These are phyloP conservation scores for Climacium dendroides DNA, from an alignment of 225 moss, liverwort and hornwort genomes.

Conservation along the genomic window DNA sequence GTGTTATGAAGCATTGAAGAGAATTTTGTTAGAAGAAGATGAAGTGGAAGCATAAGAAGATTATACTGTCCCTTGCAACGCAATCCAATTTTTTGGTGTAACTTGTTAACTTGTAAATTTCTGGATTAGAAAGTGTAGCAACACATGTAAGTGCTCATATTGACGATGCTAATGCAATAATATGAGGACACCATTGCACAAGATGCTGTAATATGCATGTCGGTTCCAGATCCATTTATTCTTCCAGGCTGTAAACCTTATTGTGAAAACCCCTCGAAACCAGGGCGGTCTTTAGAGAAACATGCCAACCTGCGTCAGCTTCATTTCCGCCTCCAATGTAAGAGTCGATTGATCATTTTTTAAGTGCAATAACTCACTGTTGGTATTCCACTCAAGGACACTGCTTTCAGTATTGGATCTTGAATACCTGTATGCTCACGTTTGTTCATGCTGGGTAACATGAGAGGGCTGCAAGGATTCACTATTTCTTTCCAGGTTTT, in stretches of 20 bases:
- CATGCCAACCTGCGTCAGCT: background rate
- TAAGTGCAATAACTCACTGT: background rate
- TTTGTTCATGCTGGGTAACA: background rate
- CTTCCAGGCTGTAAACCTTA: background rate
- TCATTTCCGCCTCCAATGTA: background rate
- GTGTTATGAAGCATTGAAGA: slow-evolving; percentile 74
- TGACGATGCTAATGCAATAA: background rate
- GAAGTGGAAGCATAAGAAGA: slow-evolving; percentile 7
- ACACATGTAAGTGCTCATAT: background rate
- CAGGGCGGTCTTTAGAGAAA: background rate
- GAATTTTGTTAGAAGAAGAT: slow-evolving; percentile 61
- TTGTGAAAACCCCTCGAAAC: background rate
- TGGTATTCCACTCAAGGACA: background rate
- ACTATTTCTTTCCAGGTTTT: background rate
- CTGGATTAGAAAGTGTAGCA: background rate
- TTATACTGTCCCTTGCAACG: background rate
- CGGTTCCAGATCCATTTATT: background rate
- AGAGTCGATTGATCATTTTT: background rate
- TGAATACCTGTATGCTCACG: background rate
- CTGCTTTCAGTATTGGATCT: no score
- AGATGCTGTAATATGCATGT: background rate
- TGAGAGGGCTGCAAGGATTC: background rate
- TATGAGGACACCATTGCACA: background rate
- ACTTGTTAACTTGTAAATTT: slow-evolving; percentile 4
- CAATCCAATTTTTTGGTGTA: slow-evolving; percentile 6